Conservation (phyloP, 1,139 yeast genomes). For the Ogataea hybrid region DNA sequence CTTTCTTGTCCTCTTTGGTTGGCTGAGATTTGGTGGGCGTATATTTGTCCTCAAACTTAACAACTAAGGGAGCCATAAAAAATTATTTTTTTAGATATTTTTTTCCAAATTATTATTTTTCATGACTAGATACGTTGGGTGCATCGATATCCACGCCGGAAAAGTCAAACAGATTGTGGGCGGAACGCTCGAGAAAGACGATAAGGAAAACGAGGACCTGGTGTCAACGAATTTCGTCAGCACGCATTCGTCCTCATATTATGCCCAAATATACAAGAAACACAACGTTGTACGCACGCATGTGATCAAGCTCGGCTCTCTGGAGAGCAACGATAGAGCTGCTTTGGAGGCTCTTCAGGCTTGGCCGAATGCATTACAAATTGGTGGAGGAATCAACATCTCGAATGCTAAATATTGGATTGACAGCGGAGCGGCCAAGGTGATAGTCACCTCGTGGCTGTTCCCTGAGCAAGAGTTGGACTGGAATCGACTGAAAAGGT, state of each 20-base stretch:
- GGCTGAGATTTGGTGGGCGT: conserved; percentile 32
- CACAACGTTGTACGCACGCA: conserved; percentile 73
- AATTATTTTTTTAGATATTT: conserved; percentile 2
- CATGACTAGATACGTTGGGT: conserved; percentile 91
- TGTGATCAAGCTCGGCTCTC: conserved; percentile 85
- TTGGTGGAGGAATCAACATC: conserved; percentile 88
- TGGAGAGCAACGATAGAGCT: conserved; percentile 73
- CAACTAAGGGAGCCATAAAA: conserved; percentile 41
- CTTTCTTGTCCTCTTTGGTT: conserved; percentile 43
- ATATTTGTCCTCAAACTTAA: conserved; percentile 42
- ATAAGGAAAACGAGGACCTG: conserved; percentile 32
- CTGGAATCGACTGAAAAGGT: conserved; percentile 47
- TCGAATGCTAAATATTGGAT: conserved; percentile 78
- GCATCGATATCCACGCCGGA: conserved; percentile 93
- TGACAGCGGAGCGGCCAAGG: conserved; percentile 67
- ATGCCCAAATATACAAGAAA: conserved; percentile 65
- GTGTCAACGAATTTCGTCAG: conserved; percentile 81
- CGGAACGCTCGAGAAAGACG: conserved; percentile 69
- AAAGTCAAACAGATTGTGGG: conserved; percentile 97
- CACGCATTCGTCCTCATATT: conserved; percentile 68
- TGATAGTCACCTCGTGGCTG: conserved; percentile 90
- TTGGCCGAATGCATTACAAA: conserved; percentile 76
- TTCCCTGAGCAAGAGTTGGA: conserved; percentile 64
- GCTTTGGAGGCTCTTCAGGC: conserved; percentile 71
- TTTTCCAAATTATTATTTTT: conserved; percentile 3